Percentiles rank a stretch among this genome's conserved stretches.
Conservation (phyloP, 148 eudicot species). For the Spergularia bocconei region DNA sequence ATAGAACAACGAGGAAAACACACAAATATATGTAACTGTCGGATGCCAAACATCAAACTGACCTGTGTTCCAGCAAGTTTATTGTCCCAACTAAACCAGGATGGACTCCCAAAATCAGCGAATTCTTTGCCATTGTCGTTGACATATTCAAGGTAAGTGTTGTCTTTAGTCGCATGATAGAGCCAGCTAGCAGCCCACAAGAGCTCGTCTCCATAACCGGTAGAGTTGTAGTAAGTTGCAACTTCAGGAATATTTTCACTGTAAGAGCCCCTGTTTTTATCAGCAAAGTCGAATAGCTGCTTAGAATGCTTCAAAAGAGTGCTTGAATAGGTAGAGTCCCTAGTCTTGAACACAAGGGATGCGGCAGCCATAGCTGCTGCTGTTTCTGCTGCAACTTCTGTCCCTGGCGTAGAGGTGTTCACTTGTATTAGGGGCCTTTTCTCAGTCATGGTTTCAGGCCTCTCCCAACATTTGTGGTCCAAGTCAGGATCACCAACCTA, state of each 20-base stretch:
- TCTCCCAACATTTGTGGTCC: conserved; percentile 89
- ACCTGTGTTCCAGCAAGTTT: conserved; percentile 94
- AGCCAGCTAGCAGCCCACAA: conserved; percentile 98
- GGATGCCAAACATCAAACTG: not conserved
- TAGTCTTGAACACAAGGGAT: conserved; percentile 71
- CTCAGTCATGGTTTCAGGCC: conserved; percentile 81
- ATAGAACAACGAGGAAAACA: not conserved
- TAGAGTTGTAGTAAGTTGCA: conserved; percentile 69
- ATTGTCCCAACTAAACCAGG: conserved; percentile 98
- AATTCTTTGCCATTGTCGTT: conserved; percentile 66
- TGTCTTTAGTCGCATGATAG: conserved; percentile 77
- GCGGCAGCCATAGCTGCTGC: conserved; percentile 97
- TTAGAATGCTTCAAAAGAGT: conserved; percentile 69
- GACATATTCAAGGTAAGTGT: conserved; percentile 53
- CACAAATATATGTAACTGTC: not conserved
- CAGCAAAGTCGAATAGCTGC: conserved; percentile 71
- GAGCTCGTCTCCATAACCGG: conserved; percentile 89
- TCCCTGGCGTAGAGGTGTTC: conserved; percentile 67
- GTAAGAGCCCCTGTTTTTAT: conserved; percentile 57
- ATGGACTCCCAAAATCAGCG: conserved; percentile 68
- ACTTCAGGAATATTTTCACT: conserved; percentile 75
- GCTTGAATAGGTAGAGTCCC: conserved; percentile 55
- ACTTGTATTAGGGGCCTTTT: conserved; percentile 68
- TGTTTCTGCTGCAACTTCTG: conserved; percentile 92
- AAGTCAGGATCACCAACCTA: conserved; percentile 76